Base-by-base conservation (phyloP, 192 early-diverging fungal species). In the Gaertneriomyces semiglobifer region DNA sequence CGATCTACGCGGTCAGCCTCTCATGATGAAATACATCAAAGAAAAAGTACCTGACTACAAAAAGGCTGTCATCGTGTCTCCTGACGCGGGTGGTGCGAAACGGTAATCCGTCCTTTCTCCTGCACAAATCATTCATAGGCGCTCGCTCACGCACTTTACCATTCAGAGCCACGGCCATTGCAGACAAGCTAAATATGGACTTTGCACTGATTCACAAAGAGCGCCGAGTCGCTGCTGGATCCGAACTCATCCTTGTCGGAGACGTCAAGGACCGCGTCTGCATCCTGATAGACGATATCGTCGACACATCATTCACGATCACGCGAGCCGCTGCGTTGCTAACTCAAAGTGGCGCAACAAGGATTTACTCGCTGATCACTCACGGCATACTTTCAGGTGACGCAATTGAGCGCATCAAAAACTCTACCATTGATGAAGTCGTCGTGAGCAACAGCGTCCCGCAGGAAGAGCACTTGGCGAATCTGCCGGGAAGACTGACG, bases 131-230 rank as follows among this genome's bases (percentile, higher is more conserved):
- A 2, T 1, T 33, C 2, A 33, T 33, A 33, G 25, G 2, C 25
- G 2, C 25, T 33, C 25, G 25, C 25, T 33, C 25, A 33, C 25
- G 25, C 25, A 0, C 0, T 33, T 33, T 2, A 33, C 25, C 19
- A 14, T 47, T 5, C 60, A 86, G 84, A 70, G 85, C 83, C 5
- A 93, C 96, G 3, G 79, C 89, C 44, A 92, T 98, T 72, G 93
- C 93, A 53, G 94, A 96, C 77, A 90, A 88, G 70, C 83, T 98
- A 12, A 84, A 88, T 63, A 85, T 98, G 70, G 93, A 95, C 60
- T 97, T 98, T 85, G 96, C 96, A 6, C 76, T 98, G 65, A 94
- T 98, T 74, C 96, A 98, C 84, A 98, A 98, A 81, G 96, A 98
- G 83, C 85, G 92, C 53, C 89, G 93, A 77, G 84, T 90, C 71